Conservation (phyloP, 1,284 basidiomycete genomes). For the Moniliella sp. region DNA sequence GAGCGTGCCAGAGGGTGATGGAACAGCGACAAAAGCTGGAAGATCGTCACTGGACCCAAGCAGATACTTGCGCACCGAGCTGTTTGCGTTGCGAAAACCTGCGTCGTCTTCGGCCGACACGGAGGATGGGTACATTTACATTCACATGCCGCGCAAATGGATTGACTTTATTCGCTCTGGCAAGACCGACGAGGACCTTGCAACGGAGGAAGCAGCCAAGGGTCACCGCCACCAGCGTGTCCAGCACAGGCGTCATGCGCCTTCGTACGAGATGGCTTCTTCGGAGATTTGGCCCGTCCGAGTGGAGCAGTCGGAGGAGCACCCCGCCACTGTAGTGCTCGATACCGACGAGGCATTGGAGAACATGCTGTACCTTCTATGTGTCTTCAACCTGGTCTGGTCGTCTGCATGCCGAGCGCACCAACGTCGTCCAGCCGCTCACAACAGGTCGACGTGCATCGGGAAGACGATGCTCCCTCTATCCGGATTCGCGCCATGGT, state of each 20-base stretch:
- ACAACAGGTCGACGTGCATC: conserved; percentile 18
- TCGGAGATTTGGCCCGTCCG: conserved; percentile 23
- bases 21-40: conserved; percentile 28
- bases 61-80: conserved; percentile 10
- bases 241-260: conserved; percentile 15
- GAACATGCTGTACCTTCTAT: conserved; percentile 21
- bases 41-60: conserved; percentile 10
- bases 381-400: conserved; percentile 21
- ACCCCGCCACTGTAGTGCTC: conserved; percentile 17
- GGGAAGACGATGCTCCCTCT: conserved; percentile 16
- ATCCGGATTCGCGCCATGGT: conserved; percentile 22
- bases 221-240: conserved; percentile 11
- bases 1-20: conserved; percentile 25
- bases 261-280: conserved; percentile 18
- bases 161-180: conserved; percentile 22
- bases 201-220: too few species aligned
- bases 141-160: conserved; percentile 23
- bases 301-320: conserved; percentile 13
- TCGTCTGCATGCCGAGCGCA: conserved; percentile 16
- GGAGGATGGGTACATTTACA: conserved; percentile 22
- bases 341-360: conserved; percentile 21
- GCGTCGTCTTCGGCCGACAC: conserved; percentile 22
- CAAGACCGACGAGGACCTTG: conserved; percentile 11
- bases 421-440: conserved; percentile 21
- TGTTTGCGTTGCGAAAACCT: conserved; percentile 17